A percentile compares a stretch with the other conserved stretches of the same genome.
Conservation (phyloP, 345 rosid species). For the Noccaea bulbosa region DNA sequence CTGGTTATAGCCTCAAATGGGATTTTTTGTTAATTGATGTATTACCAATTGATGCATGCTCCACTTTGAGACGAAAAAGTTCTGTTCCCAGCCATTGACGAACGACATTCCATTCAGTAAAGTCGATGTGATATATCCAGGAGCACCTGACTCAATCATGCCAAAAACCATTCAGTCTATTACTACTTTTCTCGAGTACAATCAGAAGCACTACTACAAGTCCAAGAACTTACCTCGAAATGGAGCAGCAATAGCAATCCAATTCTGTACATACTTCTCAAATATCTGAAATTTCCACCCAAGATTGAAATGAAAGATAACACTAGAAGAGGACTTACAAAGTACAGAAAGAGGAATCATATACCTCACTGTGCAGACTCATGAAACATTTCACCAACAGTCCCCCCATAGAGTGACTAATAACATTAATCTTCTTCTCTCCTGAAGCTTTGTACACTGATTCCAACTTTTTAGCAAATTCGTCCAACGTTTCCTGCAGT, state of each 20-base stretch:
- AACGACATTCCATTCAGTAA: slow-evolving; percentile 95
- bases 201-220: slow-evolving; percentile 3
- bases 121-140: slow-evolving; percentile 79
- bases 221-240: slow-evolving; percentile 57
- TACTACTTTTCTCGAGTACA: background rate
- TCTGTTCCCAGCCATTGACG: slow-evolving; percentile 98
- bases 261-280: slow-evolving; percentile 85
- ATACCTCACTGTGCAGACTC: slow-evolving; percentile 80
- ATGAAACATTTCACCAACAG: slow-evolving; percentile 92
- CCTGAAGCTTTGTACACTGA: slow-evolving; percentile 75
- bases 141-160: slow-evolving; percentile 68
- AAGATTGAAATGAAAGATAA: slow-evolving; percentile 6
- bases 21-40: background rate
- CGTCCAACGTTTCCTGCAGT: slow-evolving; percentile 71
- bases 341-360: background rate
- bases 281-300: slow-evolving; percentile 55
- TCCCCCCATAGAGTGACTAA: slow-evolving; percentile 98
- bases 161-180: slow-evolving; percentile 11
- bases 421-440: slow-evolving; percentile 82
- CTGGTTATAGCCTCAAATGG: background rate
- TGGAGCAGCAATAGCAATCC: slow-evolving; percentile 98
- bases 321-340: background rate
- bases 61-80: slow-evolving; percentile 95
- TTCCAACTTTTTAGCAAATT: slow-evolving; percentile 71
- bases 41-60: slow-evolving; percentile 97